Evolutionary conservation across 495 filamentous ascomycete genomes (phyloP), one percentile per base, ranked within the genome.

Genomic region (Xylaria curta): DNA sequence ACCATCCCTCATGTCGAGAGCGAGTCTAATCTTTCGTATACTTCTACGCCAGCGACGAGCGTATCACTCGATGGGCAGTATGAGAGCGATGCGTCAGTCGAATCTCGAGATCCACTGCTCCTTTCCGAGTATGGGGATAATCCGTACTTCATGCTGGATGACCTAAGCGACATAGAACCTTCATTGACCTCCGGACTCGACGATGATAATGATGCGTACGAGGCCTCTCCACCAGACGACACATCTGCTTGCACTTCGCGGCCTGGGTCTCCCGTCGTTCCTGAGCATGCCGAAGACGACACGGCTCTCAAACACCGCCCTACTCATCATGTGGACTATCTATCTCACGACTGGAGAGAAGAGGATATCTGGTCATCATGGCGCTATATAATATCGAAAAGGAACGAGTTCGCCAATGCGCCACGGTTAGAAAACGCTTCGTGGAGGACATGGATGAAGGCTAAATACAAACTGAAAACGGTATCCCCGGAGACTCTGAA

Each of bases 291-390:
- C 19, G 91, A 93, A 58, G 96, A 99, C 77, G 96, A 98, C 80
- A 92, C 89, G 19, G 91, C 92, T 31, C 85, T 97, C 33, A 86
- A 89, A 70, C 85, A 85, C 28, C 91, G 94, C 74, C 96, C 96
- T 31, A 94, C 93, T 15, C 85, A 93, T 42, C 96, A 98, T 82
- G 96, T 98, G 46, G 96, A 99, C 81, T 99, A 99, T 78, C 86
- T 99, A 6, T 97, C 95, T 44, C 93, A 99, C 76, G 89, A 95
- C 67, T 99, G 96, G 96, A 89, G 88, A 53, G 95, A 98, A 82
- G 95, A 98, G 81, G 96, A 99, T 81, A 97, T 99, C 13, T 99
- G 96, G 96, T 88, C 93, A 17, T 98, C 95, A 3, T 99, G 96
- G 96, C 90, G 94, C 70, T 94, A 95, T 81, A 93, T 99, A 74